Base-by-base conservation (phyloP, 2,329 filamentous ascomycete species). In the Cercospora sp. region DNA sequence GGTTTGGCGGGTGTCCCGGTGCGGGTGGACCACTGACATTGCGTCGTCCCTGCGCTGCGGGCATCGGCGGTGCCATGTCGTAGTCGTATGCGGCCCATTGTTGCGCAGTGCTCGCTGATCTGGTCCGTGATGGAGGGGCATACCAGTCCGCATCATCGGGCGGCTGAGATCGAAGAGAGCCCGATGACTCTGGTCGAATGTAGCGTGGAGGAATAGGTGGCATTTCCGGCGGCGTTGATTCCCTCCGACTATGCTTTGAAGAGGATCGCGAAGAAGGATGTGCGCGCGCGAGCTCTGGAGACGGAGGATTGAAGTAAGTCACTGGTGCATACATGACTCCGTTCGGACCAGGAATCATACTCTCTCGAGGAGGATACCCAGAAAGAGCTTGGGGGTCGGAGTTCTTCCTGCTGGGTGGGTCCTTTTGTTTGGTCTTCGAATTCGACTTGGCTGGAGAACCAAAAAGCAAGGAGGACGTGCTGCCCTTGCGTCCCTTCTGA, bases 341-440 rank as follows among this genome's bases (percentile, higher is more conserved):
- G 73, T 85, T 83, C 42, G 83, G 79, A 16, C 83, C 81, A 66
- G 80, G 78, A 23, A 86, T 75, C 71, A 85, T 72, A 75, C 48
- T 30, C 18, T 64, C 61, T 18, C 61, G 61, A 30, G 61, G 61
- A 10, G 61, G 61, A 6, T 36, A 55, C n/a, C 28, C 53, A 10
- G 71, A 65, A 1, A 71, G 60, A 16, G 70, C 64, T 9, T 71
- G 66, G 60, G 73, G 71, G 59, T 74, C 72, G 40, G 75, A 71
- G 68, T 69, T 73, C 67, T 76, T 74, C 66, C 75, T 63, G 33
- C 64, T 64, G 2, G 59, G 55, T 1, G 45, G 12, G 3, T 63
- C 31, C n/a, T 63, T 63, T 66, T 73, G 72, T 72, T 78, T 72
- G 75, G 76, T 69, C 71, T 79, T 74, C 45, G 77, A 71, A 59